These are phyloP conservation scores for Colletotrichum magnum DNA, from an alignment of 2,329 filamentous ascomycete species.

Conservation along the genomic window DNA sequence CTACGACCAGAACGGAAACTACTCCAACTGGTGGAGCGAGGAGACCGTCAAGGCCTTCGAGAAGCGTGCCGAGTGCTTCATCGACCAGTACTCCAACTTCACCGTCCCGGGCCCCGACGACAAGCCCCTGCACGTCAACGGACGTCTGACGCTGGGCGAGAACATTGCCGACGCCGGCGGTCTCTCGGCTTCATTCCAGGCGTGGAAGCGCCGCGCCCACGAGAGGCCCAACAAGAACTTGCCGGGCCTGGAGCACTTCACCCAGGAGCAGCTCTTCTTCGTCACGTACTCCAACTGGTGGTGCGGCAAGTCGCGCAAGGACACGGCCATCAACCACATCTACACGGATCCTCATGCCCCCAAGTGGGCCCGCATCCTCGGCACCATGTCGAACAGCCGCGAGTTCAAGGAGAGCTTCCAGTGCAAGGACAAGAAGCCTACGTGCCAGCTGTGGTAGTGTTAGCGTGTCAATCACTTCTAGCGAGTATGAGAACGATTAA, in stretches of 20 bases:
- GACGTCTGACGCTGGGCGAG: conserved; percentile 74
- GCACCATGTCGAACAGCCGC: conserved; percentile 76
- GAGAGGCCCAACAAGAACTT: conserved; percentile 66
- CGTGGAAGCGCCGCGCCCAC: conserved; percentile 73
- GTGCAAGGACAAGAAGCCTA: conserved; percentile 68
- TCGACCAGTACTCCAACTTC: conserved; percentile 76
- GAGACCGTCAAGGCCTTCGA: conserved; percentile 71
- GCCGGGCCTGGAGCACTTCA: conserved; percentile 73
- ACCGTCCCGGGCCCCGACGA: conserved; percentile 69
- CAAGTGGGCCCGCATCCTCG: conserved; percentile 71
- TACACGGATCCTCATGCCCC: conserved; percentile 78
- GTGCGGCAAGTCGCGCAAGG: conserved; percentile 75
- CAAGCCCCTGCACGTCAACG: conserved; percentile 73
- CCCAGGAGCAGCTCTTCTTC: conserved; percentile 79
- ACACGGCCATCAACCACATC: conserved; percentile 69
- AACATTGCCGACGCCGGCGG: conserved; percentile 82
- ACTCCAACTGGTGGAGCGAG: conserved; percentile 77
- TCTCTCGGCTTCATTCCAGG: conserved; percentile 72
- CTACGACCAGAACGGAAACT: conserved; percentile 75
- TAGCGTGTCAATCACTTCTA: background rate
- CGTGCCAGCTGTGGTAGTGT: conserved; percentile 39
- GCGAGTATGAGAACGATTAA: background rate
- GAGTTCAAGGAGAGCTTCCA: conserved; percentile 78
- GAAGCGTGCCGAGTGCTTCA: conserved; percentile 73
- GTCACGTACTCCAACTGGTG: conserved; percentile 75